Evolutionary conservation across 495 filamentous ascomycete genomes (phyloP).

Genomic region (Hypoxylon subgilvum): DNA sequence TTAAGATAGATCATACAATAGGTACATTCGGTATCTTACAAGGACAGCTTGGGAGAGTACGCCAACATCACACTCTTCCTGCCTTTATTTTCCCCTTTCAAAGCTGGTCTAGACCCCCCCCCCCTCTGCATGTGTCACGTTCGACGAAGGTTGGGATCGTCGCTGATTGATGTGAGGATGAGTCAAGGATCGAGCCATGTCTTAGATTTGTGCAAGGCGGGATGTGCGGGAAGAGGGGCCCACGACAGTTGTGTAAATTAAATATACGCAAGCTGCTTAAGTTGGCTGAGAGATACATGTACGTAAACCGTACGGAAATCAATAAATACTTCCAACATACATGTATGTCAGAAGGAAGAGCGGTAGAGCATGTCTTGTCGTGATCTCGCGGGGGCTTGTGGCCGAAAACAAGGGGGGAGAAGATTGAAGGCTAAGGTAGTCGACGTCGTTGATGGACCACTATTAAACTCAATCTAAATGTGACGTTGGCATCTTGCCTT

Average conservation of each 20-base stretch:
- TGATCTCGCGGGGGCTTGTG: too few species aligned
- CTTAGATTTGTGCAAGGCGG: constrained; percentile 33
- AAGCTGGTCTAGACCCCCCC: background rate
- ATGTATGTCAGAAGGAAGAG: too few species aligned
- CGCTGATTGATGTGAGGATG: constrained; percentile 11
- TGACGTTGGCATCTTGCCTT: constrained; percentile 12
- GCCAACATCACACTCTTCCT: background rate
- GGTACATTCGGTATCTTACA: too few species aligned
- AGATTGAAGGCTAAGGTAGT: too few species aligned
- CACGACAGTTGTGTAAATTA: too few species aligned
- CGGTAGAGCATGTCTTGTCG: too few species aligned
- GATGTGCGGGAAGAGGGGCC: constrained; percentile 11
- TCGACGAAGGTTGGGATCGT: constrained; percentile 12
- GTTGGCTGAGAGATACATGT: background rate
- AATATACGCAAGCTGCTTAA: too few species aligned
- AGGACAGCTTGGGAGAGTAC: too few species aligned
- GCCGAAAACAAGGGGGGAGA: too few species aligned
- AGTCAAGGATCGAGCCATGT: constrained; percentile 33
- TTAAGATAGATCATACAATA: too few species aligned
- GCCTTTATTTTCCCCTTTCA: background rate
- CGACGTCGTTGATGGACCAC: background rate
- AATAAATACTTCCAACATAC: too few species aligned
- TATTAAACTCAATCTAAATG: constrained; percentile 23
- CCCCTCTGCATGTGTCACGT: constrained; percentile 13
- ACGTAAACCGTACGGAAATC: too few species aligned